Evolutionary conservation across 2,329 filamentous ascomycete species (phyloP).

Genomic region (Incumbomyces delicatus): DNA sequence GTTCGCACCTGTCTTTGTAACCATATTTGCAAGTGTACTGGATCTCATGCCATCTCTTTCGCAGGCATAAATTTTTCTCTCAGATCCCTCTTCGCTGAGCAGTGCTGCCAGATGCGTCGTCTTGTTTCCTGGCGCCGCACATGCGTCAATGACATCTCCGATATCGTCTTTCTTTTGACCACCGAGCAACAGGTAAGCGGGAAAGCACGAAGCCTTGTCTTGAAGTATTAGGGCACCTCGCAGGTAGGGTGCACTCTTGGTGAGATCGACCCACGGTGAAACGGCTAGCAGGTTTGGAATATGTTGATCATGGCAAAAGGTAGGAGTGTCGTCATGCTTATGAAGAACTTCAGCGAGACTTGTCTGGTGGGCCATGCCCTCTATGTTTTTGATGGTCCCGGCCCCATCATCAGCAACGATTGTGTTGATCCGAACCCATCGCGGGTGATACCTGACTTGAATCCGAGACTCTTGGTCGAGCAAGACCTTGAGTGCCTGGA

Average conservation of each 20-base stretch:
- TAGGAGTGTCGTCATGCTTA: conserved; percentile 28
- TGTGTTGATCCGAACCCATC: conserved; percentile 85
- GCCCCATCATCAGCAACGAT: conserved; percentile 60
- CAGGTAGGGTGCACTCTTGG: conserved; percentile 62
- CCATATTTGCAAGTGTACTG: conserved; percentile 74
- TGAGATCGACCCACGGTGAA: conserved; percentile 61
- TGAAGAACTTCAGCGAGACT: conserved; percentile 48
- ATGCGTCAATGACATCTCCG: conserved; percentile 81
- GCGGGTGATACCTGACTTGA: conserved; percentile 53
- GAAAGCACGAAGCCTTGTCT: conserved; percentile 95
- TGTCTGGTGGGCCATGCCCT: conserved; percentile 46
- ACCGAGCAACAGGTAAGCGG: conserved; percentile 70
- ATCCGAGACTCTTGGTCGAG: conserved; percentile 30
- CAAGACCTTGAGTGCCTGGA: conserved; percentile 50
- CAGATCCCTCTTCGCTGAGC: conserved; percentile 30
- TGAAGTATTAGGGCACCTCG: conserved; percentile 77
- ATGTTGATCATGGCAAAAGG: conserved; percentile 62
- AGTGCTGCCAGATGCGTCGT: conserved; percentile 86
- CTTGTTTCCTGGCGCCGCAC: conserved; percentile 93
- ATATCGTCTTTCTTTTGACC: conserved; percentile 37
- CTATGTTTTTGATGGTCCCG: conserved; percentile 67
- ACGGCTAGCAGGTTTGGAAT: conserved; percentile 77
- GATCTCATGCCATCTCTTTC: conserved; percentile 66
- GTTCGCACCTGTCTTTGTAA: conserved; percentile 63
- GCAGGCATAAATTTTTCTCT: conserved; percentile 57